Evolutionary conservation across 805 yeast species (phyloP), one percentile per base, ranked within the genome.

Genomic region (Yamadazyma nakazawae): DNA sequence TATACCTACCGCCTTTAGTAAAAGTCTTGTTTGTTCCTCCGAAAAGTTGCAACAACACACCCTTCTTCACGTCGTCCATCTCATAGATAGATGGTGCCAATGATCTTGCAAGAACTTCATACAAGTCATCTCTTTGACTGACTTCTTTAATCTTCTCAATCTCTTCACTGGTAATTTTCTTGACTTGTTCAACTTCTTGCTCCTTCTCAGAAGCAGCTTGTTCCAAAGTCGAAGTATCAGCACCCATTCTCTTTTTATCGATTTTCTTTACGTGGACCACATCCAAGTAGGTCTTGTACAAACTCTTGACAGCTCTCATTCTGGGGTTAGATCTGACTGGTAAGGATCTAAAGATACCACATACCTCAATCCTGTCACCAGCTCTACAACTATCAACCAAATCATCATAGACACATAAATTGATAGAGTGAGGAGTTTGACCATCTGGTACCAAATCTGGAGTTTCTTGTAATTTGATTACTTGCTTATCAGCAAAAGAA

Each of bases 361-460:
- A 90, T 16, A 91, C 95, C 64, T 92, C 96, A 40, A 94, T 79
- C 49, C 97, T 80, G 65, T 94, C 99, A 75, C 99, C 99, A 8
- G 99, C 97, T 57, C 96, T 80, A 59, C 96, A 86, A 45, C 87
- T 77, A 64, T 94, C 99, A 1, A 94, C 99, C 51, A 94, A 75
- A 63, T 94, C 98, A 66, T 94, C 99, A 62, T 92, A 94, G 1
- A 88, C 96, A 71, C 97, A 89, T 25, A 94, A 71, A 6, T 96
- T 88, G 40, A 94, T 88, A 12, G 97, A 85, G 66, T 94, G 99
- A 1, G 99, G 99, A 2, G 99, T 94, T 67, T 94, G 99, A 14
- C 99, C 99, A 68, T 88, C 98, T 3, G 99, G 99, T 13, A 92
- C 96, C 51, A 82, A 76, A 65, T 94, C 99, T 0, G 97, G 97